Base-by-base conservation (phyloP, 495 filamentous ascomycete genomes). In the Aspergillus cavernicola region DNA sequence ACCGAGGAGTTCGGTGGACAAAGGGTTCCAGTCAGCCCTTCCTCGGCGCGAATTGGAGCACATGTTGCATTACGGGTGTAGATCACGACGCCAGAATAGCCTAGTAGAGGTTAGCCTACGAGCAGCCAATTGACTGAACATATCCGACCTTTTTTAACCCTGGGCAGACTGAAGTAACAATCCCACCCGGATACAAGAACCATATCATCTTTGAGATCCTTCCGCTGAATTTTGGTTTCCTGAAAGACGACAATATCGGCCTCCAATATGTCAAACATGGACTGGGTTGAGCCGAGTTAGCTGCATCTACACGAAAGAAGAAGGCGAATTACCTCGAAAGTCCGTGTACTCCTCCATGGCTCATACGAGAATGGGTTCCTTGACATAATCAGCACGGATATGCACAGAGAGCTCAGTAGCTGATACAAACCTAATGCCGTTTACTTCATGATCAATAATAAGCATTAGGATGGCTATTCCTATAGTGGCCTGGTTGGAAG, bases 81-180 rank as follows among this genome's bases (percentile, higher is more conserved):
- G 16, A 98, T 89, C 11, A 87, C 93, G 2, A 98, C 90, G 2
- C 93, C 93, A 15, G 93, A 95, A 66, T 98, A 98, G n/a, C 93
- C 92, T 95, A 32, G 10, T 36, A 18, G 16, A 16, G 20, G 24
- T 54, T 47, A 65, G 50, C 15, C 31, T 40, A 28, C 15, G 9
- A 16, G 8, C 19, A 22, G 10, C 11, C 12, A 10, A 10, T 47
- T 0, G 32, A 28, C 7, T 20, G n/a, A 19, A 39, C 13, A 31
- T 6, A 5, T 36, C 55, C 36, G 58, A 88, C 92, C 93, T 73
- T 97, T 96, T 70, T 97, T 97, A 59, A 93, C 77, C 64, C 83
- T 87, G 7, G 93, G 93, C 6, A 98, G 77, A 63, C 89, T 96
- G 70, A 96, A 97, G 66, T 85, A 96, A 58, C 91, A 95, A 66